Conservation (phyloP, 202 grass and related monocot genomes). For the Carex arenaria region DNA sequence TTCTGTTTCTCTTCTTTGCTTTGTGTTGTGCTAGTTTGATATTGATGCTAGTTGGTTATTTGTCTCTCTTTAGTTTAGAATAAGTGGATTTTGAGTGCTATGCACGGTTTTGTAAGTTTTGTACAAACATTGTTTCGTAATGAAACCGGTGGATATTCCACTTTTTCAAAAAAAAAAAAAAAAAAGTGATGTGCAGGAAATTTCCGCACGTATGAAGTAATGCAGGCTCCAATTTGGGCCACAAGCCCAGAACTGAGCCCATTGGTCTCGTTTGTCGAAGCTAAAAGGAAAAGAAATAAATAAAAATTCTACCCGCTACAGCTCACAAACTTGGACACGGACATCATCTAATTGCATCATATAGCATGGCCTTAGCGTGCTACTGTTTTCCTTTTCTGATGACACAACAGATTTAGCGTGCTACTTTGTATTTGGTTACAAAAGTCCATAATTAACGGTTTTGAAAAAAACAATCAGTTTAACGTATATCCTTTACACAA, state of each 20-base stretch:
- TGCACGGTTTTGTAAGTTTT: too few relatives aligned
- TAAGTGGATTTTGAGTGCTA: too few relatives aligned
- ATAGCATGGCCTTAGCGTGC: neutral
- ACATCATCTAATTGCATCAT: neutral
- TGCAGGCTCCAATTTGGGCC: neutral
- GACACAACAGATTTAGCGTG: neutral
- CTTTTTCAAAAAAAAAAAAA: too few relatives aligned
- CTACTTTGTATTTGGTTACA: neutral
- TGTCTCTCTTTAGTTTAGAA: too few relatives aligned
- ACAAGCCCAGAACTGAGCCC: neutral
- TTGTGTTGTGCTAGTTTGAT: too few relatives aligned
- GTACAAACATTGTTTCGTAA: too few relatives aligned
- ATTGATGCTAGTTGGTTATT: too few relatives aligned
- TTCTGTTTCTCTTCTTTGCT: too few relatives aligned
- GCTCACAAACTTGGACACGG: neutral
- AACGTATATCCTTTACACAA: neutral
- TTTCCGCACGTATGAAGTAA: neutral
- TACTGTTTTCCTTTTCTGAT: neutral
- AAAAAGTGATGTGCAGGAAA: too few relatives aligned
- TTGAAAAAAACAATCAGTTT: neutral
- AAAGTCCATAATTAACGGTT: neutral
- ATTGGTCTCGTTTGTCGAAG: neutral
- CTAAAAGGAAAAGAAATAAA: neutral
- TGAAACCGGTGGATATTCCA: too few relatives aligned
- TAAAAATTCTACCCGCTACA: neutral